Conservation (phyloP, 192 early-diverging fungal species). For the Paraglomus occultum region DNA sequence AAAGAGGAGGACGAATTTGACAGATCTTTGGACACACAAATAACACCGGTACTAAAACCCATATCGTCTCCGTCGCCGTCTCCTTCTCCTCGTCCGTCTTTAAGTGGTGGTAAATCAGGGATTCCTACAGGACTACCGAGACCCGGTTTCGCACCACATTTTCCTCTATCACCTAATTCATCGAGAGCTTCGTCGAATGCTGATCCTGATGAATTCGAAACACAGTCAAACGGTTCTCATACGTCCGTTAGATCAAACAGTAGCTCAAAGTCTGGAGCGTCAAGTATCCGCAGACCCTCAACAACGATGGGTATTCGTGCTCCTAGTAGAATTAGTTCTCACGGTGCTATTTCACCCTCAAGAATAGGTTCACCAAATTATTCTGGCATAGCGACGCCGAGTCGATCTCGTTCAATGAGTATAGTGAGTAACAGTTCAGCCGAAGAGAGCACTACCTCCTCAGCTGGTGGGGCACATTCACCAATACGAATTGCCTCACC, state of each 20-base stretch:
- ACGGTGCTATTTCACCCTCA: not conserved
- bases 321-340: conserved; percentile 7
- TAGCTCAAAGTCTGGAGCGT: conserved; percentile 16
- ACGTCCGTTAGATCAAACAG: conserved; percentile 22
- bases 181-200: conserved; percentile 25
- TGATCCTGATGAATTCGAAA: conserved; percentile 29
- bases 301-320: conserved; percentile 6
- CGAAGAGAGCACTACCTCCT: conserved; percentile 29
- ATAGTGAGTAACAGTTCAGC: conserved; percentile 24
- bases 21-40: conserved; percentile 17
- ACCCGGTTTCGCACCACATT: conserved; percentile 15
- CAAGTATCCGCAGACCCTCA: conserved; percentile 10
- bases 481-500: conserved; percentile 20
- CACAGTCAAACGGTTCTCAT: conserved; percentile 27
- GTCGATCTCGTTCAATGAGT: conserved; percentile 15
- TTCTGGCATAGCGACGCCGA: not conserved
- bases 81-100: conserved; percentile 7
- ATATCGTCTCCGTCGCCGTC: conserved; percentile 14
- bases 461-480: conserved; percentile 3
- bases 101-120: conserved; percentile 6
- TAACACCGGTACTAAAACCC: conserved; percentile 21
- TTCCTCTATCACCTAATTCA: conserved; percentile 24
- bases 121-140: conserved; percentile 13
- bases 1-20: conserved; percentile 23
- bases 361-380: conserved; percentile 17